Base-by-base conservation (phyloP, 306 rosid species). In the Betula pendula region DNA sequence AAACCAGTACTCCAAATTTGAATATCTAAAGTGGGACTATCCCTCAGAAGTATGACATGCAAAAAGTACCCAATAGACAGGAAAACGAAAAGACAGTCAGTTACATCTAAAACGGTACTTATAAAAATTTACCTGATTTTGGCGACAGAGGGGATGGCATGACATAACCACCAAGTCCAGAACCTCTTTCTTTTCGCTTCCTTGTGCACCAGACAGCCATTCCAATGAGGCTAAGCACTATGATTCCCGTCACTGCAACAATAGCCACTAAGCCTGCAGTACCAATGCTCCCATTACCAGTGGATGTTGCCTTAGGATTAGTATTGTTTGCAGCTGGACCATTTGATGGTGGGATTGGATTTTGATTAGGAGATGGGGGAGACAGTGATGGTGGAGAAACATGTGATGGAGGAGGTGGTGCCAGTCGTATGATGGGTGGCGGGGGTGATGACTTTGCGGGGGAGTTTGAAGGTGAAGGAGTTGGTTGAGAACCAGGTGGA, bases 191-290 rank as follows among this genome's bases (percentile, higher is more conserved):
- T 83, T 74, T 89, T 81, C 80, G 76, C 85, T 87, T 92, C 72
- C 86, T 87, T 71, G 83, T 15, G 78, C 85, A 90, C 96, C 97
- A 95, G 5, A 88, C 76, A 73, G 70, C 75, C 76, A 90, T 76
- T 71, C 89, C 96, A 81, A 92, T 51, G 70, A 95, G 76, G 78
- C 85, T 75, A 72, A 95, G 84, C 68, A 84, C 76, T 22, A 90
- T 8, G 53, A 89, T 17, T 43, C 85, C 91, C 33, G 80, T 88
- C 74, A 73, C 87, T 56, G 81, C 87, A 58, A 68, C 75, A 45
- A 95, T 84, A 49, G 91, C 96, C 45, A 82, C 84, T 1, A 25
- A 51, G 68, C 80, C 92, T 63, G 82, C 96, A 67, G 83, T 82
- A 63, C 85, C 65, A 76, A 90, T 81, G 35, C 93, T 89, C 48